These are phyloP conservation scores for Cryptosporidium tyzzeri DNA, from an alignment of 169 alveolate genomes.

Conservation along the genomic window DNA sequence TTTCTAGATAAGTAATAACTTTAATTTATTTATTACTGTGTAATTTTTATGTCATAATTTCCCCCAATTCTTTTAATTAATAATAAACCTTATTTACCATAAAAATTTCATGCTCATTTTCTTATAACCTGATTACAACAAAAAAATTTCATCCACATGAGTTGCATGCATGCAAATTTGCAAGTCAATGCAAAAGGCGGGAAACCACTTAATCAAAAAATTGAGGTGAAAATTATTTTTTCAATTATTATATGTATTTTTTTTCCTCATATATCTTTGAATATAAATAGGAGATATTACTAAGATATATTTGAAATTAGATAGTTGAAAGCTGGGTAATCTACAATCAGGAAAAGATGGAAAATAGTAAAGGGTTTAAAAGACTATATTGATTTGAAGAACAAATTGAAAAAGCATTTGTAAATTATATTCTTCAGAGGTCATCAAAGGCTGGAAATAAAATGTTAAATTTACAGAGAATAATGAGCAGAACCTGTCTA, in stretches of 20 bases:
- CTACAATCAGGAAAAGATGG: neutral
- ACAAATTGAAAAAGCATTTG: neutral
- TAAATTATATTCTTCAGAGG: neutral
- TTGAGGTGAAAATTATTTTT: neutral
- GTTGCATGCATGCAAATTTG: conserved; percentile 23
- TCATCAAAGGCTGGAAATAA: neutral
- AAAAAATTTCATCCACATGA: neutral
- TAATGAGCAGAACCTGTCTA: neutral
- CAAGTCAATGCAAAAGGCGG: conserved; percentile 24
- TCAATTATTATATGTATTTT: neutral
- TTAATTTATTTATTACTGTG: no score
- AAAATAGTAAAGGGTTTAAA: no score
- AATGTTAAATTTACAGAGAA: neutral
- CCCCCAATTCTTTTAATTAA: neutral
- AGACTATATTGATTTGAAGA: no score
- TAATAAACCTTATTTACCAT: no score
- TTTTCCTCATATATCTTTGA: neutral
- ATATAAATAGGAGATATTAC: neutral
- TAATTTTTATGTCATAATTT: neutral
- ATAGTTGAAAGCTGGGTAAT: neutral
- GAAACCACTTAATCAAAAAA: neutral
- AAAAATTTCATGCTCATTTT: neutral
- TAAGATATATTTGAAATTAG: neutral
- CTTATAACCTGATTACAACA: neutral
- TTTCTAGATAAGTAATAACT: neutral